phyloP scores from a whole-genome alignment of 108 stramenopile genomes.

The Nitzschia sp. region DNA sequence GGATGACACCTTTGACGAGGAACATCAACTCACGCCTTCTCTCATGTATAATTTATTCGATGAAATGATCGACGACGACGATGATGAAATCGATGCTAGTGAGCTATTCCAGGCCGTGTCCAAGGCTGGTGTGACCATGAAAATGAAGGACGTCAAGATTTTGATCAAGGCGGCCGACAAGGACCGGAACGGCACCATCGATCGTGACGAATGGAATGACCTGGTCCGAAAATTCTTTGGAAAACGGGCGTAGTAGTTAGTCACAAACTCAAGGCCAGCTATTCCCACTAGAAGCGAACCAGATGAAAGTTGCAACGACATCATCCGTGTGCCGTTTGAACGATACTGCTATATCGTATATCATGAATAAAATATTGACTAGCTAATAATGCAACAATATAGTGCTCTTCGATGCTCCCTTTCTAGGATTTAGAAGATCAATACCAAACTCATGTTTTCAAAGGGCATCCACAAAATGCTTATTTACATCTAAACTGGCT shows the following conservation, averaged over 20 bases:
- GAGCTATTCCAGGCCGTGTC: constrained; percentile 35
- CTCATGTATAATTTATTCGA: constrained; percentile 28
- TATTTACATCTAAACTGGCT: too few species aligned
- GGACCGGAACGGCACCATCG: constrained; percentile 33
- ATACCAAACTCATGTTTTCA: too few species aligned
- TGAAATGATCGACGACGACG: constrained; percentile 28
- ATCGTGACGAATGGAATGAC: constrained; percentile 30
- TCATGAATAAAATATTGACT: too few species aligned
- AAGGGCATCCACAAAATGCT: too few species aligned
- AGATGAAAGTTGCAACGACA: too few species aligned
- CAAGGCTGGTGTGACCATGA: constrained; percentile 26
- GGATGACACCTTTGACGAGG: not conserved
- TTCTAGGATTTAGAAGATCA: too few species aligned
- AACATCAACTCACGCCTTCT: not conserved
- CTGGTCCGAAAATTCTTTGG: not conserved
- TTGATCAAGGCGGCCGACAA: constrained; percentile 30
- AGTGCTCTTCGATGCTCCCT: not conserved
- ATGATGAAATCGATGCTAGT: constrained; percentile 34
- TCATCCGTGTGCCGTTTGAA: too few species aligned
- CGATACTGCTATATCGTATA: too few species aligned
- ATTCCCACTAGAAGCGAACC: too few species aligned
- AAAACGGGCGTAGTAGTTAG: not conserved
- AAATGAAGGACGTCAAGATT: constrained; percentile 3
- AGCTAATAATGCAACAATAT: not conserved
- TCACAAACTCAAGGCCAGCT: too few species aligned